These are phyloP conservation scores for Lanmaoa pseudosensibilis DNA, from an alignment of 768 basidiomycete genomes.

Conservation along the genomic window DNA sequence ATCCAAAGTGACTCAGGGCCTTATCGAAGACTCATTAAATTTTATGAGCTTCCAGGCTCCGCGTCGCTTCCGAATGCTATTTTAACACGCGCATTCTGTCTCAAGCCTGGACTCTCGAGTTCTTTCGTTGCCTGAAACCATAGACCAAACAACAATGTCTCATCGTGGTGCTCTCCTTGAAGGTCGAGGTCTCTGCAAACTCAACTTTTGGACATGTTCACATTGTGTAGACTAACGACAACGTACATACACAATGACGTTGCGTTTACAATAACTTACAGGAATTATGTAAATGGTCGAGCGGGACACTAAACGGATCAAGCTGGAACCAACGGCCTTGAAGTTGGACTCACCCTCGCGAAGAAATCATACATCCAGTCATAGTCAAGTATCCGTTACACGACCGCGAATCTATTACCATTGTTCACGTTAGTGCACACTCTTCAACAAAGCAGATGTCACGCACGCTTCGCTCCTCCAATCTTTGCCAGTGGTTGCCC, in stretches of 20 bases:
- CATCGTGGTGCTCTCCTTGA: too few species aligned
- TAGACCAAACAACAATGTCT: background rate
- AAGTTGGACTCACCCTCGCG: background rate
- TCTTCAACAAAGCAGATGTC: background rate
- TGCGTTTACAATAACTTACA: background rate
- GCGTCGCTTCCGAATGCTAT: constrained; percentile 1
- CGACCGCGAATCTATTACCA: constrained; percentile 16
- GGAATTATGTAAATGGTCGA: background rate
- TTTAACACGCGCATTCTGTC: background rate
- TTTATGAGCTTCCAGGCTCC: background rate
- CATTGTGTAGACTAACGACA: background rate
- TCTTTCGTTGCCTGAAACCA: background rate
- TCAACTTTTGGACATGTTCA: background rate
- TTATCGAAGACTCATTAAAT: background rate
- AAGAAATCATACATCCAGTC: background rate
- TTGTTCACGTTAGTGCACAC: background rate
- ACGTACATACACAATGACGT: background rate
- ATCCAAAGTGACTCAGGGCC: too few species aligned
- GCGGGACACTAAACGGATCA: background rate
- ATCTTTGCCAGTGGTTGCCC: constrained; percentile 42
- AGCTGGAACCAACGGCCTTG: background rate
- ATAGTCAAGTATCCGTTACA: background rate
- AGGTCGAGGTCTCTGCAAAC: background rate
- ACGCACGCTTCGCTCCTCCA: constrained; percentile 57
- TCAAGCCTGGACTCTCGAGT: background rate